A percentile compares a stretch with the other conserved stretches of the same genome.
These are phyloP conservation scores for Cornus suecica DNA, from an alignment of 148 eudicot genomes.

Conservation along the genomic window DNA sequence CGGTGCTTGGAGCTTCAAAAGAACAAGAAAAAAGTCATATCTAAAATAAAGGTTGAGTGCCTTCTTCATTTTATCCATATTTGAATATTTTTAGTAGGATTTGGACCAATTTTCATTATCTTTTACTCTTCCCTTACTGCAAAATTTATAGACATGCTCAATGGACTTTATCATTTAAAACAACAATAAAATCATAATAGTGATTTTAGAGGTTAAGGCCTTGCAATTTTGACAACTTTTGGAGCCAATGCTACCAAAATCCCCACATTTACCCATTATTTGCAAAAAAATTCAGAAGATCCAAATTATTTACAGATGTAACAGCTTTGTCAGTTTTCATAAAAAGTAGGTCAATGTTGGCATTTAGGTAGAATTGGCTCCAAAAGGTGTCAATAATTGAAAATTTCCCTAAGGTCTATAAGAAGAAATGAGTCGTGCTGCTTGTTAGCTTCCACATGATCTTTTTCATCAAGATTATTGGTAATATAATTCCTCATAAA, in stretches of 20 bases:
- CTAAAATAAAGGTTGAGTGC: conserved; percentile 66
- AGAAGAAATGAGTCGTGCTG: neutral
- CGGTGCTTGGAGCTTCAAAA: conserved; percentile 92
- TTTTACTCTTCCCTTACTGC: neutral
- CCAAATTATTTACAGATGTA: too few species aligned
- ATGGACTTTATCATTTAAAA: neutral
- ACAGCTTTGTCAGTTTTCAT: too few species aligned
- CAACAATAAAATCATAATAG: neutral
- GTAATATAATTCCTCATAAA: too few species aligned
- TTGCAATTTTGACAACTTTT: neutral
- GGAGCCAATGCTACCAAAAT: too few species aligned
- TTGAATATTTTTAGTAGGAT: neutral
- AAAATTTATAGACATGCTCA: neutral
- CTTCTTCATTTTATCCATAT: neutral
- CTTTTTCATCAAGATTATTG: too few species aligned
- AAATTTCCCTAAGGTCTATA: neutral
- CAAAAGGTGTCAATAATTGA: neutral
- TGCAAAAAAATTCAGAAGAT: too few species aligned
- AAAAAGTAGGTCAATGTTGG: neutral
- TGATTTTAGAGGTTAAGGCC: too few species aligned
- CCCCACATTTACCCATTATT: neutral
- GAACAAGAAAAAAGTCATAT: conserved; percentile 53
- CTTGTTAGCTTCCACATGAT: neutral
- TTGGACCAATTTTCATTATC: neutral
- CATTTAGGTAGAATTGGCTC: too few species aligned